Percentiles rank a stretch among this genome's conserved stretches.
Conservation (phyloP, 2,329 filamentous ascomycete genomes). For the Rhytidhysteron rufulum region DNA sequence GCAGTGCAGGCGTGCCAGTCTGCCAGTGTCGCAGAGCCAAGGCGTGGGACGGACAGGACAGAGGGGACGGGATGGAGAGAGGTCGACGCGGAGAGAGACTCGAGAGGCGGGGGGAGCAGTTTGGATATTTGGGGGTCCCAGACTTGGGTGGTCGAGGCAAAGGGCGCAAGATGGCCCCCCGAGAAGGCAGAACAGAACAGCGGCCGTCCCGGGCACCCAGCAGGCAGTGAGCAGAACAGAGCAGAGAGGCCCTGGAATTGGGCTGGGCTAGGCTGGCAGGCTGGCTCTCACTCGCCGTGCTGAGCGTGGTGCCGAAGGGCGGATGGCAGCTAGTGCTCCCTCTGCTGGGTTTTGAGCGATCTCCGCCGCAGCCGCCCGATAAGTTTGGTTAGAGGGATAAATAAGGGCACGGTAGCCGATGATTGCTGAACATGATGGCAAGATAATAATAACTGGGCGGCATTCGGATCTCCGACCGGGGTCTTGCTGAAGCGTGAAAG, state of each 20-base stretch:
- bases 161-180: too few relatives aligned
- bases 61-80: slow-evolving; percentile 6
- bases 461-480: not conserved
- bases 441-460: too few relatives aligned
- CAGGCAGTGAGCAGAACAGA: not conserved
- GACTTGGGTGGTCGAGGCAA: too few relatives aligned
- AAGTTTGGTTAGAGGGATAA: slow-evolving; percentile 6
- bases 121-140: slow-evolving; percentile 5
- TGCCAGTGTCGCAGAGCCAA: too few relatives aligned
- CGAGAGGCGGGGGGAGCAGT: slow-evolving; percentile 5
- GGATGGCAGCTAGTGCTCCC: not conserved
- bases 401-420: too few relatives aligned
- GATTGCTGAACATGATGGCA: too few relatives aligned
- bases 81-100: too few relatives aligned
- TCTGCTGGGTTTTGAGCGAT: slow-evolving; percentile 1
- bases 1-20: too few relatives aligned
- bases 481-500: not conserved
- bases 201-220: not conserved
- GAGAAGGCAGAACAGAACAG: not conserved
- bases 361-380: slow-evolving; percentile 31
- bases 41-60: slow-evolving; percentile 8
- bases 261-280: not conserved
- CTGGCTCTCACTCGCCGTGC: not conserved
- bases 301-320: not conserved
- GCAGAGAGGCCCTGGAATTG: not conserved